Evolutionary conservation across 805 yeast genomes (phyloP), one percentile per base, ranked within the genome.

Genomic region (Yarrowia osloensis): DNA sequence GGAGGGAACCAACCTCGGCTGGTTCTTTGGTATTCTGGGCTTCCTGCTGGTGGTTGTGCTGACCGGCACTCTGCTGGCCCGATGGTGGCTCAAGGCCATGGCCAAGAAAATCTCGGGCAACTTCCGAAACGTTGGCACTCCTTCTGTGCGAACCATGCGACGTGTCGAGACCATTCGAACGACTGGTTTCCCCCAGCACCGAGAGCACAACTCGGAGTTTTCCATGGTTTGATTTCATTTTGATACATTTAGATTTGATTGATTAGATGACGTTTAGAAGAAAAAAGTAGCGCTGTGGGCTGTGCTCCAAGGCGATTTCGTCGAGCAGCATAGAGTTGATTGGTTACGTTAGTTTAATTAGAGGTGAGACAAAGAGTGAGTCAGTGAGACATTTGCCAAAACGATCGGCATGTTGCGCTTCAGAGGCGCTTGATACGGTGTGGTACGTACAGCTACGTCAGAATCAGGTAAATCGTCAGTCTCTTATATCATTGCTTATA

Each of bases 21-120:
- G 95, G 91, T 91, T 85, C 74, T 86, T 85, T 75, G 90, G 90
- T 47, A 86, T 88, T 68, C 24, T 61, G 33, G 66, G 66, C 24
- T 61, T 61, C 33, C 54, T 61, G 40, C 44, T 61, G 54, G 66
- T 61, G n/a, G 66, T 61, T 11, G 66, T 61, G n/a, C 35, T 61
- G 6, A 31, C 66, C 31, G 66, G 66, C 6, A 61, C 66, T 29
- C 66, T 61, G 29, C 66, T 61, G 42, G 66, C 66, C n/a, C 52
- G 66, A 61, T 61, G 66, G 66, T 61, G 66, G 66, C 66, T 61
- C 54, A 61, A 46, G 24, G 66, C 35, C 66, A 61, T 61, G 66
- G 66, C 66, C 54, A 61, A 61, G 66, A 61, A 61, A 21, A 44
- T 46, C 9, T 33, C 52, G 12, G 52, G 54, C 31, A 61, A 61